Evolutionary conservation across 768 basidiomycete genomes (phyloP), one percentile per base, ranked within the genome.

Genomic region (Mycena amicta): DNA sequence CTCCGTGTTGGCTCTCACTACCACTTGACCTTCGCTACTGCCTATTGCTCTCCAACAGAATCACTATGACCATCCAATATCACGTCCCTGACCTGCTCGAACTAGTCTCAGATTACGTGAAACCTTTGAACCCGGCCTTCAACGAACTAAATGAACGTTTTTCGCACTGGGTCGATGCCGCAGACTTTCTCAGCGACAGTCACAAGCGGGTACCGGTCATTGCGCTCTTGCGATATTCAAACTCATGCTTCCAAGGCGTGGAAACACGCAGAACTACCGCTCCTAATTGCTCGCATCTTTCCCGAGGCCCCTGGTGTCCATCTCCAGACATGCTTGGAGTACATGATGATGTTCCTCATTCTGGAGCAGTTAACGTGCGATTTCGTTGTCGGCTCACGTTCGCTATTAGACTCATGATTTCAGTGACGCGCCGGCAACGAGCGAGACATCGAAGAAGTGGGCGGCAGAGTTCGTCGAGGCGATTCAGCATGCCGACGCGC

Each of bases 321-420:
- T 40, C 45, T 69, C 33, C 60, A 55, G 18, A 65, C 64, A 33
- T 57, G 59, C 52, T 55, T 67, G 3, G 62, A 66, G 5, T 59
- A 26, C 3, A 62, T 67, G 62, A 66, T 53, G 60, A 59, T 63
- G 56, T 61, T 64, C 45, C 51, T 69, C 30, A 62, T 67, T n/a
- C 41, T 69, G 18, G 68, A 69, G 27, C 57, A 66, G 27, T 31
- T 66, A 29, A 69, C 64, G 68, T 67, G 56, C 51, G 59, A 39
- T 26, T 3, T 11, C 33, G 23, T 20, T 30, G 5, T 31, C 8
- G 16, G 11, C 18, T 30, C 37, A 8, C 39, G 28, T 5, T 27
- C 4, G 33, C 50, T 16, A 54, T 25, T 26, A 3, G n/a, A 16
- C 3, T 15, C 27, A 15, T 33, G 4, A 8, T 25, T 33, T 5